phyloP scores from a whole-genome alignment of 176 grass and related monocot species.

The Thinopyrum elongatum region DNA sequence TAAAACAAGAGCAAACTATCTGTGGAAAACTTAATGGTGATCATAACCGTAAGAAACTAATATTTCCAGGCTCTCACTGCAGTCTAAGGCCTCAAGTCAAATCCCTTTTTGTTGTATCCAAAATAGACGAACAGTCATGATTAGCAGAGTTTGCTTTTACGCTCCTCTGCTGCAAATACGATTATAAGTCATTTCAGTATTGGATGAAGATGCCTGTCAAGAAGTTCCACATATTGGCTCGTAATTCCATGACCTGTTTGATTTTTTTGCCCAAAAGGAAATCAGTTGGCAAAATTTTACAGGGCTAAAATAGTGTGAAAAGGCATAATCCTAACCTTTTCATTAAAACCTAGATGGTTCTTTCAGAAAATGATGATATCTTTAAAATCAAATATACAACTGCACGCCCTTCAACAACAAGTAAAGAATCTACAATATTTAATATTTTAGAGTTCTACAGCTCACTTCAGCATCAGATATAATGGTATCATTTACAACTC shows the following conservation, averaged over 20 bases:
- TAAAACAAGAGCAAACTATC: constrained; percentile 17
- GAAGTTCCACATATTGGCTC: no score
- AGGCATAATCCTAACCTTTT: constrained; percentile 7
- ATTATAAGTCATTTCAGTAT: constrained; percentile 70
- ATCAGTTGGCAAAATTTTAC: constrained; percentile 1
- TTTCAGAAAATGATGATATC: neutral
- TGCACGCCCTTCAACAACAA: neutral
- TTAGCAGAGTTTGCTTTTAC: constrained; percentile 54
- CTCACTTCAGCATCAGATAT: neutral
- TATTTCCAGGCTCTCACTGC: constrained; percentile 93
- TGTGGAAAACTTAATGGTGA: constrained; percentile 36
- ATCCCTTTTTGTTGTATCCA: constrained; percentile 47
- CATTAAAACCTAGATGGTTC: neutral
- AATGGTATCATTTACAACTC: neutral
- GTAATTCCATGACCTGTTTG: constrained; percentile 57
- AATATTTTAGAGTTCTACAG: no score
- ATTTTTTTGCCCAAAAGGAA: constrained; percentile 30
- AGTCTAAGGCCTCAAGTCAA: constrained; percentile 81
- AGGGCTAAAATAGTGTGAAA: neutral
- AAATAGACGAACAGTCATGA: constrained; percentile 61
- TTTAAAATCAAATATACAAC: neutral
- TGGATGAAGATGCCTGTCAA: constrained; percentile 74
- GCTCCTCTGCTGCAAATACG: constrained; percentile 48
- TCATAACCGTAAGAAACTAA: constrained; percentile 62
- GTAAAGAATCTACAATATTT: neutral